Evolutionary conservation across 441 rosid species (phyloP), one percentile per base, ranked within the genome.

Genomic region (Pelargonium fulgidum): DNA sequence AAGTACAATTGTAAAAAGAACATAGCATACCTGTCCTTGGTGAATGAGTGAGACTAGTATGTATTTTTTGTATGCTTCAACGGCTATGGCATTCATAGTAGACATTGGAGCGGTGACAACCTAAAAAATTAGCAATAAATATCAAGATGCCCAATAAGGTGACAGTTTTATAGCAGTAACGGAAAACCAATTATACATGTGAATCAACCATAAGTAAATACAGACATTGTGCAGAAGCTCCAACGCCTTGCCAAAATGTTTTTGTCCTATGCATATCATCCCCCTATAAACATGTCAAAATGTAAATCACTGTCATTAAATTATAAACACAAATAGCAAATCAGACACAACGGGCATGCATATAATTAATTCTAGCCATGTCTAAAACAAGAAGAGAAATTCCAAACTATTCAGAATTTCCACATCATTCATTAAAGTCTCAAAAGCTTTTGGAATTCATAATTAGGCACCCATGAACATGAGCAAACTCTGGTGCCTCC

Each of bases 41-140:
- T 83, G 87, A 82, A 91, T 90, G 67, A 94, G 97, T 59, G 88
- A 89, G 73, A 87, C 97, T 81, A 90, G 68, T 73, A 90, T 81
- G 78, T 90, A 89, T 76, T 94, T 94, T 85, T 87, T 90, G 86
- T 89, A 90, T 14, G 97, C 96, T 83, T 94, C 98, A 48, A 89
- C 75, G 29, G 96, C 96, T 66, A 94, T 92, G 69, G 97, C 94
- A 83, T 79, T 94, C 74, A 83, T 73, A 2, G 69, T 19, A 70
- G 84, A 67, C 98, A 90, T 91, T 45, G 97, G 97, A 78, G 99
- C 92, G 65, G 94, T 90, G 76, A 92, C 92, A 72, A 86, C 98
- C 99, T 94, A 76, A 52, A 70, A 76, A 52, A 72, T 63, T 62
- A 72, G 52, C 36, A 64, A 70, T 13, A 26, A 67, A 22, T 36